Evolutionary conservation across 108 stramenopile genomes (phyloP).

Genomic region (Schizochytrium sp.): DNA sequence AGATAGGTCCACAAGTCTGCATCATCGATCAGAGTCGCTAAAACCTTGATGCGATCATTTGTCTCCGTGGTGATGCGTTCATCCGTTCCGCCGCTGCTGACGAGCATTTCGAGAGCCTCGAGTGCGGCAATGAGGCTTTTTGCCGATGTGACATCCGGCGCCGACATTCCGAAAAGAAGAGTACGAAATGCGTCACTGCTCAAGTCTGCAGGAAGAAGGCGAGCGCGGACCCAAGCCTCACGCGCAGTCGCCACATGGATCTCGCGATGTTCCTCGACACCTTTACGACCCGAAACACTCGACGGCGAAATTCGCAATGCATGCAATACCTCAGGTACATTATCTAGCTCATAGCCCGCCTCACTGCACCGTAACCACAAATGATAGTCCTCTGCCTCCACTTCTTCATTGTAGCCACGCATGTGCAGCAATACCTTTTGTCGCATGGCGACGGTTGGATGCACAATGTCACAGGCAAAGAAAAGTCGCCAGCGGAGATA

Average conservation of each 20-base stretch:
- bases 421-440: neutral
- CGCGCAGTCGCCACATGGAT: neutral
- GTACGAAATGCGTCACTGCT: neutral
- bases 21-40: neutral
- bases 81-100: too few relatives aligned
- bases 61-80: neutral
- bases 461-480: neutral
- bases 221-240: neutral
- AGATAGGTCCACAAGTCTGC: neutral
- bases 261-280: neutral
- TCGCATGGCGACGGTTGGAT: neutral
- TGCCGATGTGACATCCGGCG: neutral
- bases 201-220: neutral
- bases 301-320: neutral
- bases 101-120: neutral
- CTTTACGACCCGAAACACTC: neutral
- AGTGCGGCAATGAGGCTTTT: neutral
- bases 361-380: neutral
- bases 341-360: neutral
- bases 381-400: neutral
- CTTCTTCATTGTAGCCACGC: neutral
- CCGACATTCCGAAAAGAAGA: neutral
- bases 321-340: neutral
- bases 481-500: neutral
- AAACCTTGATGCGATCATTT: neutral